phyloP scores from a whole-genome alignment of 805 yeast genomes.

The Candida sakaeoensis region DNA sequence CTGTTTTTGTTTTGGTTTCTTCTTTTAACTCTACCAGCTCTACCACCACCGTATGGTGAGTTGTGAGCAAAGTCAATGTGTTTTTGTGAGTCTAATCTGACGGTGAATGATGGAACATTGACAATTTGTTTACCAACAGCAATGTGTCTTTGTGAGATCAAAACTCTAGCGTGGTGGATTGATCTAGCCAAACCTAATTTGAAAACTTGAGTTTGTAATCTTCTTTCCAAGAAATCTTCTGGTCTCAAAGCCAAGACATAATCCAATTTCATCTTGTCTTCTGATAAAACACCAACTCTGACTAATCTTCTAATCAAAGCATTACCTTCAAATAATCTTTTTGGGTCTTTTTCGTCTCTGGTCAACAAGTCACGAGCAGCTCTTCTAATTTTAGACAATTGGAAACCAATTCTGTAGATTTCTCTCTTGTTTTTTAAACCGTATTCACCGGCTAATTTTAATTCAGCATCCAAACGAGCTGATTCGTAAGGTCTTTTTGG shows the following conservation, averaged over 20 bases:
- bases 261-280: slow-evolving; percentile 99
- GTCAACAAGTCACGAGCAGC: slow-evolving; percentile 99
- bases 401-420: slow-evolving; percentile 99
- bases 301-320: slow-evolving; percentile 99
- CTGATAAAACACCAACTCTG: slow-evolving; percentile 97
- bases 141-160: slow-evolving; percentile 98
- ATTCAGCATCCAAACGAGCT: slow-evolving; percentile 99
- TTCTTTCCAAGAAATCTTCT: slow-evolving; percentile 99
- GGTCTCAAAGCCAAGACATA: slow-evolving; percentile 96
- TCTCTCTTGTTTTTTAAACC: slow-evolving; percentile 99
- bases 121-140: slow-evolving; percentile 99
- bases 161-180: slow-evolving; percentile 99
- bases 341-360: slow-evolving; percentile 99
- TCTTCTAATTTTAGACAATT: slow-evolving; percentile 99
- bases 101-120: slow-evolving; percentile 98
- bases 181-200: slow-evolving; percentile 99
- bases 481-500: slow-evolving; percentile 99
- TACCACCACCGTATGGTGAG: slow-evolving; percentile 99
- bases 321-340: slow-evolving; percentile 99
- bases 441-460: slow-evolving; percentile 99
- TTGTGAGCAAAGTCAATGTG: slow-evolving; percentile 99
- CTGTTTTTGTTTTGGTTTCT: slow-evolving; percentile 60
- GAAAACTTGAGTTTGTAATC: slow-evolving; percentile 99
- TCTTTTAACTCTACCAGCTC: slow-evolving; percentile 99
- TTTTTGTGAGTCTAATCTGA: slow-evolving; percentile 99